phyloP scores from a whole-genome alignment of 257 asterid species.

The Cruciata laevipes region DNA sequence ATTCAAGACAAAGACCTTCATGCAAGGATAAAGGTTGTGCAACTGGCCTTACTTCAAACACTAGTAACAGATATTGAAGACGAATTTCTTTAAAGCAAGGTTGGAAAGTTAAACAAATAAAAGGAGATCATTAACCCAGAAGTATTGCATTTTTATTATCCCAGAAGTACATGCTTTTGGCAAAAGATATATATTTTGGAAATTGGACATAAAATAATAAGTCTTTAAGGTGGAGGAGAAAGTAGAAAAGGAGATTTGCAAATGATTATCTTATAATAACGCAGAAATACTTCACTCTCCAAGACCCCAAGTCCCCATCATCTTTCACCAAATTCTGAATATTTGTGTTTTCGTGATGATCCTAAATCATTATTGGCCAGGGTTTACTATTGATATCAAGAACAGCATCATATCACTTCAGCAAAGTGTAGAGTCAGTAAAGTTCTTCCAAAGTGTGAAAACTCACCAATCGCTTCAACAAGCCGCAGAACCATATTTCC shows the following conservation, averaged over 20 bases:
- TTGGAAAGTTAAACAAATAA: background rate
- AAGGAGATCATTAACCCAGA: background rate
- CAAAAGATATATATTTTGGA: background rate
- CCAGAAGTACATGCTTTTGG: background rate
- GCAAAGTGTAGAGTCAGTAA: background rate
- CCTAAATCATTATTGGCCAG: background rate
- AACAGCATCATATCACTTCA: background rate
- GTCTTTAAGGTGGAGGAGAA: background rate
- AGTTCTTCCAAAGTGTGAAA: conserved; percentile 1
- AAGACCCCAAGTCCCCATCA: background rate
- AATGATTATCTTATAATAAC: conserved; percentile 1
- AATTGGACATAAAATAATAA: background rate
- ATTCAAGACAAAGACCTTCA: no score
- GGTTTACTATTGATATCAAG: background rate
- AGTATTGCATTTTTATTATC: background rate
- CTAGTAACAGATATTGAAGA: no score
- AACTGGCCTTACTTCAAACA: no score
- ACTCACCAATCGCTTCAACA: conserved; percentile 95
- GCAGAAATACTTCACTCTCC: background rate
- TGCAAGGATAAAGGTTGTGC: no score
- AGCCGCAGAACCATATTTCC: conserved; percentile 84
- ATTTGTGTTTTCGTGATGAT: background rate
- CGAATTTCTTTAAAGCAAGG: background rate
- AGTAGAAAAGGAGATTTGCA: background rate
- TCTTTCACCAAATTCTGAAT: background rate